Conservation (phyloP, 352 stramenopile species). For the Phytopythium vexans region DNA sequence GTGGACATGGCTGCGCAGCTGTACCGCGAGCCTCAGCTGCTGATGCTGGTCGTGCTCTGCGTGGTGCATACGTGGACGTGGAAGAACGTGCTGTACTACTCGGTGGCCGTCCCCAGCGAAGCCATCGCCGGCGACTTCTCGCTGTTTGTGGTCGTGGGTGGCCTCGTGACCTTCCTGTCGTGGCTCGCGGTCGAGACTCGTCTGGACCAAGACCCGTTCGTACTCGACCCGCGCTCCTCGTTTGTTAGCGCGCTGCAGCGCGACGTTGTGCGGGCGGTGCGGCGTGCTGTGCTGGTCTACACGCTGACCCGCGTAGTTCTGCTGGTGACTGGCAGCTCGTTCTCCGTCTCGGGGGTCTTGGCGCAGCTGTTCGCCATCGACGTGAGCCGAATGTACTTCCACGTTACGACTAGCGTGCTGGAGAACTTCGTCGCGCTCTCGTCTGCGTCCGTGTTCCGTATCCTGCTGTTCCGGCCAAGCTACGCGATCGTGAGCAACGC, state of each 20-base stretch:
- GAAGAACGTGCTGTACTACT: constrained; percentile 41
- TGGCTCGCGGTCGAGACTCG: constrained; percentile 40
- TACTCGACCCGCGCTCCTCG: constrained; percentile 37
- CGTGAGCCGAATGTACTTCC: constrained; percentile 28
- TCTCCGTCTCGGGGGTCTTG: constrained; percentile 15
- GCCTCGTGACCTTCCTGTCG: constrained; percentile 38
- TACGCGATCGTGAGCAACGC: constrained; percentile 20
- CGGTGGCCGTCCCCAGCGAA: constrained; percentile 12
- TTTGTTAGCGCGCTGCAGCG: constrained; percentile 33
- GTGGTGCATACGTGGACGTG: constrained; percentile 46
- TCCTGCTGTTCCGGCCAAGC: constrained; percentile 46
- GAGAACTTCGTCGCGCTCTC: constrained; percentile 45
- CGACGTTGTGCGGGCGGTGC: constrained; percentile 37
- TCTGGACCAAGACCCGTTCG: constrained; percentile 44
- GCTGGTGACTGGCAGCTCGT: constrained; percentile 10
- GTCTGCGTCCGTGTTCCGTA: constrained; percentile 42
- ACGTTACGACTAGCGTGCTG: constrained; percentile 37
- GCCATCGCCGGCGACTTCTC: constrained; percentile 18
- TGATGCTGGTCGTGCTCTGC: constrained; percentile 37
- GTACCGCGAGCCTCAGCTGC: constrained; percentile 42
- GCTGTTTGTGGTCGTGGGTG: constrained; percentile 31
- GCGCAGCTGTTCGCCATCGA: constrained; percentile 13
- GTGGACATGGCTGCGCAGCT: constrained; percentile 28
- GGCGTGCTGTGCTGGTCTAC: constrained; percentile 41
- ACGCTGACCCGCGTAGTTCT: constrained; percentile 12